phyloP scores from a whole-genome alignment of 2,329 filamentous ascomycete genomes.

The Eutypa lata region DNA sequence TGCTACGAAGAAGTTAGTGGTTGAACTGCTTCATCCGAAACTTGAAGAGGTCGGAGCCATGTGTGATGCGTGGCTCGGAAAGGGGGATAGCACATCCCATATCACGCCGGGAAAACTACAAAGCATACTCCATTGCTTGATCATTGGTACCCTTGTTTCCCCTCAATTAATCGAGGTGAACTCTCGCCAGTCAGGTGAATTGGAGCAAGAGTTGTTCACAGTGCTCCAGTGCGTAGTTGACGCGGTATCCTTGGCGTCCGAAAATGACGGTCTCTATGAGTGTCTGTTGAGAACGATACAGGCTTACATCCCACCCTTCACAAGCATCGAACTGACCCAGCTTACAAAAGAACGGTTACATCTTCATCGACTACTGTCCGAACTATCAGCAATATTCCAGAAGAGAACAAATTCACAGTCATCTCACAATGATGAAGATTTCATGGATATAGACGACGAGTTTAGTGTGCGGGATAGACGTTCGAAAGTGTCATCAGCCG shows the following conservation, averaged over 20 bases:
- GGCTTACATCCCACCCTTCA: slow-evolving; percentile 44
- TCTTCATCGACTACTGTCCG: slow-evolving; percentile 42
- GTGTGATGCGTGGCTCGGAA: slow-evolving; percentile 45
- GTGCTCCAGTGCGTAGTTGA: slow-evolving; percentile 40
- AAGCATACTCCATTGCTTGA: slow-evolving; percentile 47
- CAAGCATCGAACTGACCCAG: slow-evolving; percentile 32
- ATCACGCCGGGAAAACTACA: slow-evolving; percentile 52
- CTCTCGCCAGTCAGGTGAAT: slow-evolving; percentile 44
- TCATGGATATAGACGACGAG: slow-evolving; percentile 53
- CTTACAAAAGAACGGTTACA: slow-evolving; percentile 37
- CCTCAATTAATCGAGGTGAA: slow-evolving; percentile 46
- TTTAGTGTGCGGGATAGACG: slow-evolving; percentile 60
- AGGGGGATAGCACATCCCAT: slow-evolving; percentile 42
- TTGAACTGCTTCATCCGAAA: slow-evolving; percentile 54
- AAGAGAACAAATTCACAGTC: slow-evolving; percentile 31
- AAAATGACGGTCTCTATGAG: slow-evolving; percentile 44
- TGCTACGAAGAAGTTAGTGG: slow-evolving; percentile 46
- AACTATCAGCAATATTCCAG: slow-evolving; percentile 32
- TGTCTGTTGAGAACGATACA: slow-evolving; percentile 43
- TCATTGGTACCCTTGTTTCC: slow-evolving; percentile 43
- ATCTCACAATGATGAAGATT: slow-evolving; percentile 19
- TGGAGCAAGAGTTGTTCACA: slow-evolving; percentile 40
- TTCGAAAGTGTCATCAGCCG: slow-evolving; percentile 33
- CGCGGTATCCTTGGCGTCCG: slow-evolving; percentile 39
- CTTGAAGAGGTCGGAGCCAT: slow-evolving; percentile 46